Evolutionary conservation across 768 basidiomycete genomes (phyloP), one percentile per base, ranked within the genome.

Genomic region (Phanerochaete carnosa): DNA sequence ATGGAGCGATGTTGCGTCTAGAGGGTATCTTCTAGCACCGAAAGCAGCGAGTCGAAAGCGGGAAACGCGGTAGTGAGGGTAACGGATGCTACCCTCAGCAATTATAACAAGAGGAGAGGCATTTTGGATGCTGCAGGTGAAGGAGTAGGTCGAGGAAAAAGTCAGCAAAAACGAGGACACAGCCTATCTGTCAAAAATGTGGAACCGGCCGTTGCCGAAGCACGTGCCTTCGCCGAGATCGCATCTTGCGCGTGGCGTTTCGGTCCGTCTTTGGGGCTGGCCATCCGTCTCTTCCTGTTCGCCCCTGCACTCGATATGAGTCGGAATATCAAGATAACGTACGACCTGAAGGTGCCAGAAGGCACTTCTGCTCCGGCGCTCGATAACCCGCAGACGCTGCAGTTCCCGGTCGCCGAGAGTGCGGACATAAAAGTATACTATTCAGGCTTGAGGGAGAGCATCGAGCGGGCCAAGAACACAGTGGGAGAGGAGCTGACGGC

Each of bases 401-500:
- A 66, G 3, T 73, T 77, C 53, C 33, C 63, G 4, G 59, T 63
- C 22, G 33, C 72, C 32, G 30, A 49, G 28, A 55, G 45, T 16
- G 33, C 50, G 13, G 66, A 58, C 1, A 64, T 71, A n/a, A 70
- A 68, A 39, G 65, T 52, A 26, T 88, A 86, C 67, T 90, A 90
- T 59, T 69, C 72, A 1, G 74, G 72, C 1, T 70, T 92, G 43
- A 75, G 78, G 61, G 71, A 65, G 5, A 76, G 84, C 22, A 75
- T 92, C 53, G 74, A 73, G 33, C 73, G 76, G 35, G 87, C 87
- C 29, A 84, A 77, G 62, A 76, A 75, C 45, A 74, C 77, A 29
- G 64, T 89, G 3, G 90, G 90, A 11, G 78, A 84, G 46, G 87
- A 90, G 64, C 70, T 92, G 71, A 92, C 90, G 0, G 79, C 71